phyloP scores from a whole-genome alignment of 805 yeast species.

The Suhomyces tanzawaensis region DNA sequence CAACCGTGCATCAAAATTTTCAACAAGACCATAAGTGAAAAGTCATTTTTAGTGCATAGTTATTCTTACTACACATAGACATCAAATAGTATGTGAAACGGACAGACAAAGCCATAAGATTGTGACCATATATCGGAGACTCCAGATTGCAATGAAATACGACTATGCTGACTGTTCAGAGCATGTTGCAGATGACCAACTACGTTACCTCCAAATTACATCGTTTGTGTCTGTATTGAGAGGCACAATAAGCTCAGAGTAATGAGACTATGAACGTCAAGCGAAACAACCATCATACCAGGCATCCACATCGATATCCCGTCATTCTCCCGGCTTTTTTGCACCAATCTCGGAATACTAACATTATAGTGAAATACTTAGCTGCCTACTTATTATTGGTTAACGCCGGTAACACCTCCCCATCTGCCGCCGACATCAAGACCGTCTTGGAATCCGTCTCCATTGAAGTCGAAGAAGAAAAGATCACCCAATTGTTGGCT shows the following conservation, averaged over 20 bases:
- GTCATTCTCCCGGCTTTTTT: too few species aligned
- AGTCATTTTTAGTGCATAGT: constrained; percentile 4
- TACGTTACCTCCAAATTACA: too few species aligned
- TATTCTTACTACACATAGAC: constrained; percentile 6
- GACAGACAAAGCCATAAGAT: neutral
- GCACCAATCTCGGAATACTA: constrained; percentile 19
- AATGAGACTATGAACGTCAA: too few species aligned
- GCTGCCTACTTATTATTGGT: constrained; percentile 48
- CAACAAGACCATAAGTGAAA: constrained; percentile 4
- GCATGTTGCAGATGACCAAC: too few species aligned
- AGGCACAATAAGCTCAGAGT: too few species aligned
- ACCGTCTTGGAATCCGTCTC: constrained; percentile 40
- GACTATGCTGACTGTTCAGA: too few species aligned
- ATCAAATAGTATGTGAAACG: constrained; percentile 6
- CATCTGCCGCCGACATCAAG: constrained; percentile 43
- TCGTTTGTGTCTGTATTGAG: too few species aligned
- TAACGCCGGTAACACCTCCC: constrained; percentile 46
- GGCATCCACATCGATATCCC: too few species aligned
- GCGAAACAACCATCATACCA: too few species aligned
- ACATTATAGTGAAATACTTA: constrained; percentile 41
- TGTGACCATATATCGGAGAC: too few species aligned
- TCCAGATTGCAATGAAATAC: too few species aligned
- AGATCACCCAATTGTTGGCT: constrained; percentile 33
- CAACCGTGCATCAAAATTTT: constrained; percentile 4
- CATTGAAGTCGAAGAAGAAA: constrained; percentile 35